phyloP scores from a whole-genome alignment of 164 flowering plant species.

The Chimonanthus salicifolius region DNA sequence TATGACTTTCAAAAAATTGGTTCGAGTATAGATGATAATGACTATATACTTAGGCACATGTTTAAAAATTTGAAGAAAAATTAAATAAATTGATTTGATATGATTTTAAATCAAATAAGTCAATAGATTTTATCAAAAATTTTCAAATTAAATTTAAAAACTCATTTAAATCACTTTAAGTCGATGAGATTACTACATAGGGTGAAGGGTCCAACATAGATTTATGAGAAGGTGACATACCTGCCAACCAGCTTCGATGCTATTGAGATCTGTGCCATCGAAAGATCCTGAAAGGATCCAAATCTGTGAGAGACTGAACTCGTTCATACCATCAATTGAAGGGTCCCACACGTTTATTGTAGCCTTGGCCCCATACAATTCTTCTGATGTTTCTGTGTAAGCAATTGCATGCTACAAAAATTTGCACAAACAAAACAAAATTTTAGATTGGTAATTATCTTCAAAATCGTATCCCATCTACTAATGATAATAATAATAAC shows the following conservation, averaged over 20 bases:
- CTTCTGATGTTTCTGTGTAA: slow-evolving; percentile 59
- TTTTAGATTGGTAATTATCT: background rate
- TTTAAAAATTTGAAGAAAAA: too few relatives aligned
- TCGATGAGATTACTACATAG: too few relatives aligned
- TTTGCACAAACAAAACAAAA: background rate
- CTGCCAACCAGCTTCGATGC: slow-evolving; percentile 99
- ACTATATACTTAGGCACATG: too few relatives aligned
- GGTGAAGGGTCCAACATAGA: too few relatives aligned
- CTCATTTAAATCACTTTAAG: too few relatives aligned
- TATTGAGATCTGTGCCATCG: slow-evolving; percentile 96
- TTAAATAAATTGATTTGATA: too few relatives aligned
- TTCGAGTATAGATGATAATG: too few relatives aligned
- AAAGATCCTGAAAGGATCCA: slow-evolving; percentile 94
- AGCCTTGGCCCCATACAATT: slow-evolving; percentile 82
- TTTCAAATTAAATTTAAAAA: too few relatives aligned
- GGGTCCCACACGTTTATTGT: slow-evolving; percentile 99
- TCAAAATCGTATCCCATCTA: too few relatives aligned
- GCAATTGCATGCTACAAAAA: slow-evolving; percentile 85
- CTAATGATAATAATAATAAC: background rate
- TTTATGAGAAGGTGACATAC: slow-evolving; percentile 31
- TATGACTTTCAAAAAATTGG: too few relatives aligned
- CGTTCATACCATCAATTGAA: slow-evolving; percentile 55
- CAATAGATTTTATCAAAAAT: too few relatives aligned
- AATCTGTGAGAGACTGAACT: slow-evolving; percentile 95
- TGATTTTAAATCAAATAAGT: too few relatives aligned